These are phyloP conservation scores for Tricholoma terreum DNA, from an alignment of 768 basidiomycete genomes.

Conservation along the genomic window DNA sequence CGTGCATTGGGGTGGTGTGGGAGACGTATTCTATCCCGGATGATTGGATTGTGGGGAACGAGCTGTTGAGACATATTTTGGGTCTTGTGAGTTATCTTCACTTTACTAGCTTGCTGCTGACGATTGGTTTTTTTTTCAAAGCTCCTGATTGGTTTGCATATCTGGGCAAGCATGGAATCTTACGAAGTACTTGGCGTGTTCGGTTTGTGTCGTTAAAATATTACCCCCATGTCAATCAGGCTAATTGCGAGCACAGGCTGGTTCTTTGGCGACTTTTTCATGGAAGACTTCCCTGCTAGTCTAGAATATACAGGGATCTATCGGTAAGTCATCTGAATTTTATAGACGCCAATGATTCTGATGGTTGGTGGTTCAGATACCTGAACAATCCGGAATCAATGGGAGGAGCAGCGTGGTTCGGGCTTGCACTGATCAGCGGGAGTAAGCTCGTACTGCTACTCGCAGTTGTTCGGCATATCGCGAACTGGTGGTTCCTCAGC, in stretches of 20 bases:
- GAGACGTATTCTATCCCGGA: slow-evolving; percentile 81
- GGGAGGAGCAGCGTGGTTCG: slow-evolving; percentile 95
- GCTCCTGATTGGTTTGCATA: slow-evolving; percentile 82
- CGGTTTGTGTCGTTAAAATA: slow-evolving; percentile 44
- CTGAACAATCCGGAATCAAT: slow-evolving; percentile 95
- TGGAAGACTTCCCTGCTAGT: slow-evolving; percentile 87
- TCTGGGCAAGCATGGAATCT: slow-evolving; percentile 88
- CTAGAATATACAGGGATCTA: slow-evolving; percentile 97
- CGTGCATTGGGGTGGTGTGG: slow-evolving; percentile 84
- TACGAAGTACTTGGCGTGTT: slow-evolving; percentile 94
- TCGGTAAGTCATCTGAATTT: slow-evolving; percentile 46
- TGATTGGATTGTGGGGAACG: slow-evolving; percentile 86
- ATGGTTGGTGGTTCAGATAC: slow-evolving; percentile 48
- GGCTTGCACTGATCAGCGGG: slow-evolving; percentile 85
- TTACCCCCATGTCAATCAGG: not conserved
- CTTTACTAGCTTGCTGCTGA: not conserved
- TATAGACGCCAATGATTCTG: not conserved
- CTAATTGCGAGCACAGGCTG: slow-evolving; percentile 55
- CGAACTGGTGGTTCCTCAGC: slow-evolving; percentile 95
- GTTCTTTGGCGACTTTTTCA: slow-evolving; percentile 98
- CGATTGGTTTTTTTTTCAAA: slow-evolving; percentile 26
- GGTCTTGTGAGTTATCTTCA: slow-evolving; percentile 61
- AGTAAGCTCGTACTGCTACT: slow-evolving; percentile 88
- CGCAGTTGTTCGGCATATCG: slow-evolving; percentile 80
- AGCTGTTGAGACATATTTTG: slow-evolving; percentile 83